Conservation (phyloP, 768 basidiomycete genomes). For the Baorangia bicolor region DNA sequence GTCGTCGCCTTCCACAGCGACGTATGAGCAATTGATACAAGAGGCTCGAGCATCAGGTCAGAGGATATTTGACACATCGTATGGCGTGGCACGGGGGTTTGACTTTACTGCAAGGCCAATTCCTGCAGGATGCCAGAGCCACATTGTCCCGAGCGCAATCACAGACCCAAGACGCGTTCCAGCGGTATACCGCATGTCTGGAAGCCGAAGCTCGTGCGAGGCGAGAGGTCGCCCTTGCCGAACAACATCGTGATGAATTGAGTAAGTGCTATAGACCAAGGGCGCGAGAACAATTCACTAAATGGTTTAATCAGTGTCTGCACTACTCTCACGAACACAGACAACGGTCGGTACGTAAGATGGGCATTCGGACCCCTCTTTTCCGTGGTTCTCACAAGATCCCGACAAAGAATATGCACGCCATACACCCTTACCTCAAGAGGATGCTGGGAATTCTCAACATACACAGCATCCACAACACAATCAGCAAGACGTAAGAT, state of each 20-base stretch:
- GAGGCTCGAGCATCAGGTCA: slow-evolving; percentile 62
- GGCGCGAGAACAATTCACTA: slow-evolving; percentile 17
- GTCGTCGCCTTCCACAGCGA: slow-evolving; percentile 50
- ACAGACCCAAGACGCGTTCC: slow-evolving; percentile 70
- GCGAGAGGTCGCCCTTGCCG: slow-evolving; percentile 59
- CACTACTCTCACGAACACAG: slow-evolving; percentile 37
- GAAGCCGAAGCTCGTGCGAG: slow-evolving; percentile 67
- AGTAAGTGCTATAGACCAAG: slow-evolving; percentile 31
- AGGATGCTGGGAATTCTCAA: slow-evolving; percentile 31
- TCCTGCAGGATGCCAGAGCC: slow-evolving; percentile 58
- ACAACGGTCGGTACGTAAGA: slow-evolving; percentile 34
- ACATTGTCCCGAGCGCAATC: slow-evolving; percentile 64
- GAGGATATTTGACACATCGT: slow-evolving; percentile 22
- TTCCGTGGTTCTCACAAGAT: slow-evolving; percentile 19
- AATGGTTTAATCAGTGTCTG: slow-evolving; percentile 29
- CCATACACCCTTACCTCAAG: slow-evolving; percentile 31
- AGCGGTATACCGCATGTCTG: slow-evolving; percentile 65
- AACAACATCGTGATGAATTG: slow-evolving; percentile 67
- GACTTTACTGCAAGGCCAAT: slow-evolving; percentile 46
- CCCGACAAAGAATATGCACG: slow-evolving; percentile 33
- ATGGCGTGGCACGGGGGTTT: neutral
- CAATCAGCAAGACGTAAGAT: slow-evolving; percentile 35
- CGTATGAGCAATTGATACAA: slow-evolving; percentile 52
- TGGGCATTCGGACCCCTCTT: slow-evolving; percentile 7
- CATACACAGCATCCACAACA: slow-evolving; percentile 30